Evolutionary conservation across 2,329 filamentous ascomycete species (phyloP), one percentile per base, ranked within the genome.

Genomic region (Pestalotiopsis sp.): DNA sequence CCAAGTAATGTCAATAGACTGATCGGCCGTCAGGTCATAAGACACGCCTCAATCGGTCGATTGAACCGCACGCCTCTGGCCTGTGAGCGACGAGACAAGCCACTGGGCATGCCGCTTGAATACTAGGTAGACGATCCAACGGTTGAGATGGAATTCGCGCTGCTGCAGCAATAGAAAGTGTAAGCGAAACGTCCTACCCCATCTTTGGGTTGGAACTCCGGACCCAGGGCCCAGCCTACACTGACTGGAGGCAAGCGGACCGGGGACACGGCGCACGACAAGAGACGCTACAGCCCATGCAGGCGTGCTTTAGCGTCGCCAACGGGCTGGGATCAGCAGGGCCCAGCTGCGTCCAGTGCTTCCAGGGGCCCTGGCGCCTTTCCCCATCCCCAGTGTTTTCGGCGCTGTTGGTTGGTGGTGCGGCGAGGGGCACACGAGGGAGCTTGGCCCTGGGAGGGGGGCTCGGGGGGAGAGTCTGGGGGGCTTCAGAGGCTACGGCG

Each of bases 301-400:
- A 45, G 49, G 17, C 27, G 36, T 52, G 41, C n/a, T 13, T 23
- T 65, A 65, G 63, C 63, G 63, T 45, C 27, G 45, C 63, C 63
- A 38, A 58, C 41, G 20, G 23, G 49, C 63, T 65, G 63, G 63
- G 63, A 65, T 65, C 63, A 38, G 27, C 63, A 65, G 63, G 49
- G 41, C 63, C 41, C 25, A 49, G 63, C 41, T 25, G n/a, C 25
- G 17, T 36, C 25, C 20, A 23, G 38, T 39, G 11, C 31, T 39
- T 20, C 38, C 38, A 38, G 60, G 60, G 25, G 13, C 27, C 45
- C 45, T 52, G 45, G 45, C 20, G 45, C 45, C n/a, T 52, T 52
- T 52, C 45, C 45, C 45, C 45, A 52, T 52, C 59, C 36, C 59
- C 59, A 45, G 61, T 38, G n/a, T 45, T 64, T 64, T 64, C 14